phyloP scores from a whole-genome alignment of 805 yeast species.

The Metschnikowia picachoensis region DNA sequence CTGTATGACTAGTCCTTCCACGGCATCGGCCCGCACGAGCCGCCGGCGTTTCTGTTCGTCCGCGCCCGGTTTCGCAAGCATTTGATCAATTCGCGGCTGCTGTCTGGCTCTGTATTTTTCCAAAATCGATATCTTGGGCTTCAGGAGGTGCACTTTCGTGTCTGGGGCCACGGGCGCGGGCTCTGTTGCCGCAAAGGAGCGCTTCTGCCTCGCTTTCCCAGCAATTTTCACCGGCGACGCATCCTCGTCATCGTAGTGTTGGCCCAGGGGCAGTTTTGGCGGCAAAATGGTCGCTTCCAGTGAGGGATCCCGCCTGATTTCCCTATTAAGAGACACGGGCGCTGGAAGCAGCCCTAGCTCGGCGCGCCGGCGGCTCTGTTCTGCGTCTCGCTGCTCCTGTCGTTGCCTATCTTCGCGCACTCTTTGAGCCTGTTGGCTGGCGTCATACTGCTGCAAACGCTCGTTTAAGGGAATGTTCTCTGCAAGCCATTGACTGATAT shows the following conservation, averaged over 20 bases:
- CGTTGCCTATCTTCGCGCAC: slow-evolving; percentile 1
- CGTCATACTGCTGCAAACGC: slow-evolving; percentile 14
- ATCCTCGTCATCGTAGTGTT: slow-evolving; percentile 30
- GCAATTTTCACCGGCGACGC: slow-evolving; percentile 33
- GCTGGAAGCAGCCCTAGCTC: neutral
- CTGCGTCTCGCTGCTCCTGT: neutral
- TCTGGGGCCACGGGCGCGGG: slow-evolving; percentile 13
- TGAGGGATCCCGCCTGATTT: no score
- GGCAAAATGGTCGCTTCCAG: neutral
- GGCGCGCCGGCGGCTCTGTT: neutral
- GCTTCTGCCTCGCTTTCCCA: slow-evolving; percentile 29
- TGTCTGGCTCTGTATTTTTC: slow-evolving; percentile 38
- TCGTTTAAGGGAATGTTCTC: slow-evolving; percentile 23
- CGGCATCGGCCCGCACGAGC: slow-evolving; percentile 29
- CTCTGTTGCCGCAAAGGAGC: slow-evolving; percentile 9
- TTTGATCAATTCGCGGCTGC: slow-evolving; percentile 31
- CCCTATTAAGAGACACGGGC: no score
- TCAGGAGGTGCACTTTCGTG: slow-evolving; percentile 39
- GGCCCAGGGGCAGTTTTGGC: neutral
- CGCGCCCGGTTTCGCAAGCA: slow-evolving; percentile 21
- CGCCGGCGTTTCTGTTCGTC: slow-evolving; percentile 28
- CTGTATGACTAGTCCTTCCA: slow-evolving; percentile 2
- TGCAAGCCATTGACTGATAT: slow-evolving; percentile 35
- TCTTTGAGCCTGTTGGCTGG: slow-evolving; percentile 7
- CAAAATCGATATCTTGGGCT: slow-evolving; percentile 39